Evolutionary conservation across 2,329 filamentous ascomycete species (phyloP), one percentile per base, ranked within the genome.

Genomic region (Colletotrichum lentis): DNA sequence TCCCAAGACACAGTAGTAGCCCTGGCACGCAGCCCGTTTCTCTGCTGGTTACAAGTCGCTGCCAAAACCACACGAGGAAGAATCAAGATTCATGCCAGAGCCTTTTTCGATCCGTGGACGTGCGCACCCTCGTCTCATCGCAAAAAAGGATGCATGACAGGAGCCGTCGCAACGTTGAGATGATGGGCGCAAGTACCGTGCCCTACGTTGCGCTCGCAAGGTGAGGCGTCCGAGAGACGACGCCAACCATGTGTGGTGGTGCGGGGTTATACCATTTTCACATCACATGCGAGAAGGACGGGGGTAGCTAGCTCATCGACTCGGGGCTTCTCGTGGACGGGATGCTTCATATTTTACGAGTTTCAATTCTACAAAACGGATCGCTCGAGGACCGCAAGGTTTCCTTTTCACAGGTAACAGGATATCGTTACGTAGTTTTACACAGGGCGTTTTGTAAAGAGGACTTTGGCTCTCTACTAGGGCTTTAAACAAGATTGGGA

Each of bases 381-480:
- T 67, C 61, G 60, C 64, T 64, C 54, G 24, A 61, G 47, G 37
- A 68, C 55, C 65, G 65, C 62, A 60, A 50, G 60, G 62, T 60
- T 60, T 59, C 57, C 46, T 63, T 16, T 35, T 60, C 54, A 59
- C 31, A 68, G 62, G 65, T 65, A 65, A 68, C 65, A 68, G 62
- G 65, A 68, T 65, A 68, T 68, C 62, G 62, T 65, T 56, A 50
- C 65, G 55, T 68, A 65, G 43, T 59, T 59, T 60, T 68, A 68
- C 65, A 68, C 55, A 56, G 46, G 31, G 27, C 56, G 39, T 14
- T 44, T 14, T 44, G 41, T 24, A 20, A 1, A 24, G n/a, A 12
- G 16, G 35, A 31, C 27, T 31, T 31, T 53, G 12, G 22, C 52
- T 24, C 52, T 55, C 55, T 43, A 62, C 52, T 50, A 14, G 27